Conservation (phyloP, 2,329 filamentous ascomycete genomes). For the Cladophialophora bantiana region DNA sequence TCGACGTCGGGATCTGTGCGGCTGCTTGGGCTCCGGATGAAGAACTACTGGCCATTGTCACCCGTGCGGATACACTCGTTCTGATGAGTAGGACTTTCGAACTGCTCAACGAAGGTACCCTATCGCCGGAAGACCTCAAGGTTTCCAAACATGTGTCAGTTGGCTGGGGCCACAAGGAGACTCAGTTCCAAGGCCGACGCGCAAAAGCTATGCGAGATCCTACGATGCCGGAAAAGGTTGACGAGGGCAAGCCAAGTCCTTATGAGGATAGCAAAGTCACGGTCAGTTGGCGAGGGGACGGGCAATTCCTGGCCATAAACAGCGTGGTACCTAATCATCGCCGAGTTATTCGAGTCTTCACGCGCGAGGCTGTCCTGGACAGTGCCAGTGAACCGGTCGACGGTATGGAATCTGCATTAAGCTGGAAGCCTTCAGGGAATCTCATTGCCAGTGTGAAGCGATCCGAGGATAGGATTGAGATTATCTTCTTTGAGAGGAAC, state of each 20-base stretch:
- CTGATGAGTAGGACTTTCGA: constrained; percentile 96
- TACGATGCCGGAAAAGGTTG: constrained; percentile 90
- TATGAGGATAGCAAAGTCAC: constrained; percentile 74
- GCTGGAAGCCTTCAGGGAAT: constrained; percentile 91
- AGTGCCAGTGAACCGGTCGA: constrained; percentile 96
- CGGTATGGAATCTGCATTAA: constrained; percentile 82
- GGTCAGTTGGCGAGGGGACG: constrained; percentile 94
- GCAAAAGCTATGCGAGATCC: constrained; percentile 88
- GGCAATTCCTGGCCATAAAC: constrained; percentile 87
- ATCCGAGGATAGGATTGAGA: constrained; percentile 66
- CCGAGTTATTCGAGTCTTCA: constrained; percentile 87
- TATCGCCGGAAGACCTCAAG: constrained; percentile 78
- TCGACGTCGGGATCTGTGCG: constrained; percentile 88
- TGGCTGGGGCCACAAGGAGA: constrained; percentile 98
- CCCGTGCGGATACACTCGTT: constrained; percentile 77
- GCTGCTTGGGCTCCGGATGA: constrained; percentile 96
- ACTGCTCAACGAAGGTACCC: constrained; percentile 74
- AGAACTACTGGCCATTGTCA: constrained; percentile 84
- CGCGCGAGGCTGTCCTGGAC: constrained; percentile 86
- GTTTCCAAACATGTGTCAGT: constrained; percentile 94
- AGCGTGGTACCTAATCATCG: constrained; percentile 72
- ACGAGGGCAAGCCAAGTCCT: constrained; percentile 77
- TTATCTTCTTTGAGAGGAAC: constrained; percentile 96
- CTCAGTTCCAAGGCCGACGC: constrained; percentile 92
- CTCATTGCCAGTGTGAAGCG: constrained; percentile 86